phyloP scores from a whole-genome alignment of 306 rosid genomes.

The Ormosia emarginata region DNA sequence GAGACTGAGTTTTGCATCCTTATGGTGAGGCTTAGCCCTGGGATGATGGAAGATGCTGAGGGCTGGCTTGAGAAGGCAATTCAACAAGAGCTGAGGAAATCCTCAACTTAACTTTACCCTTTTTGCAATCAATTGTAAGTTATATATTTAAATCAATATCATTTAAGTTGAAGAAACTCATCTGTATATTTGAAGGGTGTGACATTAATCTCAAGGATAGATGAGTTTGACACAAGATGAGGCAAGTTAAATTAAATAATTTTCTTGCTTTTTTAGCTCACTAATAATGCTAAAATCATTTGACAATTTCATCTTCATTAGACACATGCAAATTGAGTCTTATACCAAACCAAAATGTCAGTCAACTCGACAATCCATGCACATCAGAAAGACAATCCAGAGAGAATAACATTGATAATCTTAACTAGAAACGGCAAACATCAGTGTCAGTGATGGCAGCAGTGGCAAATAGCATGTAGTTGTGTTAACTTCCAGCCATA shows the following conservation, averaged over 20 bases:
- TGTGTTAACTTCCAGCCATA: not conserved
- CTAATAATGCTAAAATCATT: not conserved
- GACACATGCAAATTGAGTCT: not conserved
- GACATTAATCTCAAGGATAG: slow-evolving; percentile 10
- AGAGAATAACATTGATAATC: not conserved
- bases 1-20: slow-evolving; percentile 85
- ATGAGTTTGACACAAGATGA: not conserved
- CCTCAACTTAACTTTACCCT: not conserved
- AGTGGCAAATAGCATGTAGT: not conserved
- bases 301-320: not conserved
- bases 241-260: not conserved
- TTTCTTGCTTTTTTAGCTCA: not conserved
- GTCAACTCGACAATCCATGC: not conserved
- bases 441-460: not conserved
- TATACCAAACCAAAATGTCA: not conserved
- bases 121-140: not conserved
- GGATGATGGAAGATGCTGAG: slow-evolving; percentile 87
- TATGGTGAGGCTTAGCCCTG: slow-evolving; percentile 98
- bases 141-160: not conserved
- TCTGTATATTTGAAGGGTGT: not conserved
- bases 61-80: slow-evolving; percentile 80
- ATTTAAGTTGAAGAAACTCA: not conserved
- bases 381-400: not conserved
- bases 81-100: slow-evolving; percentile 42
- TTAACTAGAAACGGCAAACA: too few species aligned